Evolutionary conservation across 1,139 yeast species (phyloP), one percentile per base, ranked within the genome.

Genomic region (Saccharomyces hybrid): DNA sequence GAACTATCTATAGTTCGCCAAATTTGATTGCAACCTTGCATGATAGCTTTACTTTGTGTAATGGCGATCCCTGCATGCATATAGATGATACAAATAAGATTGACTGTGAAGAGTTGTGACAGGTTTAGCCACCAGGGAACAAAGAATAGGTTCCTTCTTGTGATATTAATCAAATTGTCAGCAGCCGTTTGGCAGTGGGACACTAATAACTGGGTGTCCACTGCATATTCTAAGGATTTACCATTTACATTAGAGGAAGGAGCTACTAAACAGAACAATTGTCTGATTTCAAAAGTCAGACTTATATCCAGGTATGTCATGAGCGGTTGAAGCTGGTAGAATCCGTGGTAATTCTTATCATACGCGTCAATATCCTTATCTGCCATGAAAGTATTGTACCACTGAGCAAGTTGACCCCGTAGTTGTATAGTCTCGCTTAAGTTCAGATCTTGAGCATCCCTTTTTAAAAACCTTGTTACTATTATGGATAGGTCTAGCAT

Each of bases 91-190:
- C 78, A 68, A 47, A 71, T 71, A 8, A 79, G 67, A 1, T 84
- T 82, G 1, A 76, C 75, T 52, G 75, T 75, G 62, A 80, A 79
- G 8, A 81, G 63, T n/a, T 78, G 63, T 3, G 78, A 69, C 50
- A 84, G 66, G 16, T 73, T 74, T 51, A 75, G 62, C 74, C 81
- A 79, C 88, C 88, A 83, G 2, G 86, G 86, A 1, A 77, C 67
- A 54, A 68, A 73, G 4, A 79, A 60, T 5, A 50, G 65, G 56
- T 27, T 74, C 2, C 75, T 73, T n/a, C 71, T 66, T 26, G 74
- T 69, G 26, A 77, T 62, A 50, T 71, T 68, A 34, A 68, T 64
- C 32, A 77, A 60, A 1, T 77, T 62, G n/a, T 68, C 69, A 4
- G 78, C 58, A 0, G 75, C 67, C 11, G 75, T 73, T 29, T 68